phyloP scores from a whole-genome alignment of 148 eudicot species.

The Bassia scoparia region DNA sequence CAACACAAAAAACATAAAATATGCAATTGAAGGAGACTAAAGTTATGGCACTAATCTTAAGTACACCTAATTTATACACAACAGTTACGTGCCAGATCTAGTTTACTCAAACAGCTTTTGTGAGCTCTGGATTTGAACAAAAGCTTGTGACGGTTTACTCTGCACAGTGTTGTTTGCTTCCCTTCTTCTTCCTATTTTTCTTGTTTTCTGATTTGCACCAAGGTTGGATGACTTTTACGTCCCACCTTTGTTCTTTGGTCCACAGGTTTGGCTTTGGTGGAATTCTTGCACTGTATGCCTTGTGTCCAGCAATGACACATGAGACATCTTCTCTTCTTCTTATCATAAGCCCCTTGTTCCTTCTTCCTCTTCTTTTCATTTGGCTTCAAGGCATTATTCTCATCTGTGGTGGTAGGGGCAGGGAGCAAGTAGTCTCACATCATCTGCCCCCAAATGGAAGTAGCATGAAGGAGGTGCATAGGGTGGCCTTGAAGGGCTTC shows the following conservation, averaged over 20 bases:
- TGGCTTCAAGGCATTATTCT: not conserved
- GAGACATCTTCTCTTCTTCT: not conserved
- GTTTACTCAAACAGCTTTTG: too few species aligned
- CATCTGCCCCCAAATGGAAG: not conserved
- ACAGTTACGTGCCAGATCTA: too few species aligned
- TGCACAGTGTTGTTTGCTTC: too few species aligned
- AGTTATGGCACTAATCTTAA: too few species aligned
- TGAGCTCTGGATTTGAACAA: too few species aligned
- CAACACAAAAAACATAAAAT: too few species aligned
- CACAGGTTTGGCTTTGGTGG: not conserved
- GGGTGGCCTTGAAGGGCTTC: not conserved
- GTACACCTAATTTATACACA: too few species aligned
- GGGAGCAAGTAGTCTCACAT: not conserved
- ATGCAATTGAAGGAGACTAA: too few species aligned
- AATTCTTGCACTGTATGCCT: not conserved
- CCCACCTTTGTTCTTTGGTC: not conserved
- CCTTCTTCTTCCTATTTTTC: too few species aligned
- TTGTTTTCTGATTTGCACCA: too few species aligned
- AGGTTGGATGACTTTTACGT: not conserved
- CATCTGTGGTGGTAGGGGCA: not conserved
- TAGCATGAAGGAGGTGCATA: not conserved
- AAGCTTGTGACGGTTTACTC: too few species aligned
- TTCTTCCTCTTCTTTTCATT: not conserved
- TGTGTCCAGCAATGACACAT: not conserved
- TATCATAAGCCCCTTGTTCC: not conserved